Percentiles rank a stretch among this genome's conserved stretches.
Evolutionary conservation across 163 green algal species (phyloP).

Genomic region (Chlamydomonas reinhardtii): DNA sequence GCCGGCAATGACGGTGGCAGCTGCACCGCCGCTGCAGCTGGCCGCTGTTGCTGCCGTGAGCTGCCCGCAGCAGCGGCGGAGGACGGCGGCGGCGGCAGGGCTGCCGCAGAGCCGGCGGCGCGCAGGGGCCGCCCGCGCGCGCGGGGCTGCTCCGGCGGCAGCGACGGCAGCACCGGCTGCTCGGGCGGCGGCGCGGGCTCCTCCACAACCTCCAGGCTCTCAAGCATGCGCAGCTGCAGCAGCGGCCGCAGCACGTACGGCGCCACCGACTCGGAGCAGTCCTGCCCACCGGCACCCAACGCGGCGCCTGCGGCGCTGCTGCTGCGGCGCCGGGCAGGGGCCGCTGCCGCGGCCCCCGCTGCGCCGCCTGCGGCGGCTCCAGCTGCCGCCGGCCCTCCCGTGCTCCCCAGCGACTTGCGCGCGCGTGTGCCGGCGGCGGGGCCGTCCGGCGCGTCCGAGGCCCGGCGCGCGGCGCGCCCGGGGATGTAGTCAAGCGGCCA

Average conservation of each 20-base stretch:
- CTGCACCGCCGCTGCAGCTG: not conserved
- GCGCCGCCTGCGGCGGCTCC: not conserved
- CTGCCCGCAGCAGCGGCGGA: not conserved
- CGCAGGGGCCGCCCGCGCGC: not conserved
- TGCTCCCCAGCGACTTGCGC: conserved; percentile 3
- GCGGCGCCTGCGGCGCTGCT: not conserved
- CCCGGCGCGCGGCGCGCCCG: not conserved
- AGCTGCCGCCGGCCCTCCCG: not conserved
- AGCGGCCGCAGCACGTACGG: conserved; percentile 23
- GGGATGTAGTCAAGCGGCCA: not conserved
- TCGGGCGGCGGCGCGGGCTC: not conserved
- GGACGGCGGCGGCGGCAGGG: not conserved
- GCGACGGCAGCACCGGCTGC: too few relatives aligned
- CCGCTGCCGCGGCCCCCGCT: not conserved
- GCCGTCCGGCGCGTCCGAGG: not conserved
- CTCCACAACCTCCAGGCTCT: conserved; percentile 26
- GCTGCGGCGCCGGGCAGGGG: not conserved
- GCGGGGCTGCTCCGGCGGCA: not conserved
- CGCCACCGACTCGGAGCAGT: not conserved
- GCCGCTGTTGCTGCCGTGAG: not conserved
- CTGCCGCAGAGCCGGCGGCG: not conserved
- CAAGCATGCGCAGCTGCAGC: conserved; percentile 17
- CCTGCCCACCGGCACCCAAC: not conserved
- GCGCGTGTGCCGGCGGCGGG: conserved; percentile 4
- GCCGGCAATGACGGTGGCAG: too few relatives aligned